phyloP scores from a whole-genome alignment of 2,329 filamentous ascomycete genomes.

The Beauveria sp. region DNA sequence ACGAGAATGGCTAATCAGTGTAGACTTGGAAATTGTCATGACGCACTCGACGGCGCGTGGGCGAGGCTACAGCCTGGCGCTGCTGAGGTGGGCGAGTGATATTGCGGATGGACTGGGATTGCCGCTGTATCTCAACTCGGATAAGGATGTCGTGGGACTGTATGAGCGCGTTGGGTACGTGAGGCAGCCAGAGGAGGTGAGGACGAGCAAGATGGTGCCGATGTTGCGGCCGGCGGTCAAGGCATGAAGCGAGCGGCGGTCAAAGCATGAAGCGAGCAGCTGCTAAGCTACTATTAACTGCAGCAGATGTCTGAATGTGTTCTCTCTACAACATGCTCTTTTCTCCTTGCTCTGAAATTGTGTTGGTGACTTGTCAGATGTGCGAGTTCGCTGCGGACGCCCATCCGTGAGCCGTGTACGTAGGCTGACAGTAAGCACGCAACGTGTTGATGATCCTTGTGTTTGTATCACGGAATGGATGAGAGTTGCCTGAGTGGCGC shows the following conservation, averaged over 20 bases:
- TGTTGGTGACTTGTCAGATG: no score
- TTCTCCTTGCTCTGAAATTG: no score
- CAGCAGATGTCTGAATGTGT: no score
- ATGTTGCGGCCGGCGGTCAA: conserved; percentile 12
- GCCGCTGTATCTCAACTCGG: conserved; percentile 15
- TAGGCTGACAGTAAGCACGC: no score
- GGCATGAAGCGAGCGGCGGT: not conserved
- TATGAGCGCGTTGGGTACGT: conserved; percentile 14
- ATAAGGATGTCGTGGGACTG: conserved; percentile 11
- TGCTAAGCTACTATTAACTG: no score
- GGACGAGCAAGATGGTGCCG: conserved; percentile 11
- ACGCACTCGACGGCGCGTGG: conserved; percentile 14
- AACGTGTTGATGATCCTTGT: no score
- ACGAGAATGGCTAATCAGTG: no score
- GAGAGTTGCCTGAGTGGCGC: not conserved
- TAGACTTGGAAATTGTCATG: conserved; percentile 15
- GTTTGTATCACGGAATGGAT: no score
- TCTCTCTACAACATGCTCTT: no score
- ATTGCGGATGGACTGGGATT: conserved; percentile 13
- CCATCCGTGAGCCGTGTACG: no score
- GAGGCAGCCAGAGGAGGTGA: not conserved
- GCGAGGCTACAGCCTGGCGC: conserved; percentile 12
- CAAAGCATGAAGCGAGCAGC: not conserved
- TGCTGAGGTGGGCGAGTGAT: conserved; percentile 5
- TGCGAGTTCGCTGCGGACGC: no score